Evolutionary conservation across 2,329 filamentous ascomycete species (phyloP).

Genomic region (Beauveria medogensis): DNA sequence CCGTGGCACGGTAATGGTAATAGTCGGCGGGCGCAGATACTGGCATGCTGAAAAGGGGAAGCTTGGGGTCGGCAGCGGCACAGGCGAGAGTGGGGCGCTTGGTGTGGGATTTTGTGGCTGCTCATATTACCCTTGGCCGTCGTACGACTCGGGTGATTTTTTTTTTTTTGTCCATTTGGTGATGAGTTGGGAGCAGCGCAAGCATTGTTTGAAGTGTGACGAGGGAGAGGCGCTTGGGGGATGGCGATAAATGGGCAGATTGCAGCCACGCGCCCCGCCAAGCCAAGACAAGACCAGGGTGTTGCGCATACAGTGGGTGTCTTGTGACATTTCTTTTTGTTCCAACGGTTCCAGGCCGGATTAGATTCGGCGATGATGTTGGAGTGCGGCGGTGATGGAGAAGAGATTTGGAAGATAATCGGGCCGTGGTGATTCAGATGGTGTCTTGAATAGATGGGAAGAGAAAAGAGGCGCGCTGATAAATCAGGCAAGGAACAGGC

Average conservation of each 20-base stretch:
- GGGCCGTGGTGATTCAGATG: neutral
- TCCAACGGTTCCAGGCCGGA: neutral
- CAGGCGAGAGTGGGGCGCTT: neutral
- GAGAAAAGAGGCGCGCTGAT: neutral
- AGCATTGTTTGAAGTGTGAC: neutral
- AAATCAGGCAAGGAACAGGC: neutral
- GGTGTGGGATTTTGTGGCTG: neutral
- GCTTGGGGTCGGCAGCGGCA: neutral
- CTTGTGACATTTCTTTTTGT: neutral
- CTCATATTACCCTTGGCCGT: neutral
- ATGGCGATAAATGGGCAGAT: slow-evolving; percentile 3
- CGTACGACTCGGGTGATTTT: neutral
- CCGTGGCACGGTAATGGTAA: neutral
- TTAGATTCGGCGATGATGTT: neutral
- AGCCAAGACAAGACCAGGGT: neutral
- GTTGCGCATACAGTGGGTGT: neutral
- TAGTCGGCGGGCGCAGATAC: neutral
- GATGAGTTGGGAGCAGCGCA: neutral
- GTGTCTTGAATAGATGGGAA: neutral
- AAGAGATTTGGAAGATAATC: neutral
- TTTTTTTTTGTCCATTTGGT: neutral
- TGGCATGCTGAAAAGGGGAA: neutral
- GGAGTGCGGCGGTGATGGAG: neutral
- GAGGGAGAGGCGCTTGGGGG: neutral
- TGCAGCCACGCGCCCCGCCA: neutral